A percentile compares a stretch with the other conserved stretches of the same genome.
These are phyloP conservation scores for Neurospora sp. DNA, from an alignment of 2,329 filamentous ascomycete genomes.

Conservation along the genomic window DNA sequence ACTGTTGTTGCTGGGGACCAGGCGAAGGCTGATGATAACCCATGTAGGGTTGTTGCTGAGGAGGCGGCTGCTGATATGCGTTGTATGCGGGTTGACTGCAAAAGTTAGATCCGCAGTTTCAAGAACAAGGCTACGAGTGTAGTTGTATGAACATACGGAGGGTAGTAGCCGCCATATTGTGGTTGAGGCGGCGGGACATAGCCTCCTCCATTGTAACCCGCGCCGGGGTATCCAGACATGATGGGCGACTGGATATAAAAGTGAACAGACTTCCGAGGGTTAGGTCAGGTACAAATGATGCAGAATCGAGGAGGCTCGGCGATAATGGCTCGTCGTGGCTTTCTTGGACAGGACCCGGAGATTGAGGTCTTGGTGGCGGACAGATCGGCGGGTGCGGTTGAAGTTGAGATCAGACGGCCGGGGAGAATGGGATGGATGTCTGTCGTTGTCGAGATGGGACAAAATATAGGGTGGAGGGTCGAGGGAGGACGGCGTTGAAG, in stretches of 20 bases:
- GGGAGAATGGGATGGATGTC: not conserved
- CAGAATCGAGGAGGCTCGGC: conserved; percentile 21
- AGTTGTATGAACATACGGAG: conserved; percentile 30
- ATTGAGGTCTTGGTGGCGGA: not conserved
- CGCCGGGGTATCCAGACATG: conserved; percentile 56
- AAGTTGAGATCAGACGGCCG: not conserved
- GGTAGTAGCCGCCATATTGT: conserved; percentile 37
- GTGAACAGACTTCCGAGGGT: not conserved
- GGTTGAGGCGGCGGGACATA: conserved; percentile 31
- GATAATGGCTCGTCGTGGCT: conserved; percentile 31
- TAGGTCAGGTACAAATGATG: conserved; percentile 9
- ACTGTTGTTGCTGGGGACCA: conserved; percentile 28
- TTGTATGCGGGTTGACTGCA: conserved; percentile 36
- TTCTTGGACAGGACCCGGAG: not conserved
- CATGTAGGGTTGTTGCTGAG: conserved; percentile 28
- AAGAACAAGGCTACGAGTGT: not conserved
- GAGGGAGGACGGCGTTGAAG: not conserved
- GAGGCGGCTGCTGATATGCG: conserved; percentile 33
- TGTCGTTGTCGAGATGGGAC: not conserved
- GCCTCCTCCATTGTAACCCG: conserved; percentile 41
- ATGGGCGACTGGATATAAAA: conserved; percentile 5
- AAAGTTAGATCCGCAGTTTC: not conserved
- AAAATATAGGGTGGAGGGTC: not conserved
- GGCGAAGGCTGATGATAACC: conserved; percentile 40
- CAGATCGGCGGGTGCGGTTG: not conserved